Conservation (phyloP, 1,139 yeast species). For the Sugiyamaella grinbergsii region DNA sequence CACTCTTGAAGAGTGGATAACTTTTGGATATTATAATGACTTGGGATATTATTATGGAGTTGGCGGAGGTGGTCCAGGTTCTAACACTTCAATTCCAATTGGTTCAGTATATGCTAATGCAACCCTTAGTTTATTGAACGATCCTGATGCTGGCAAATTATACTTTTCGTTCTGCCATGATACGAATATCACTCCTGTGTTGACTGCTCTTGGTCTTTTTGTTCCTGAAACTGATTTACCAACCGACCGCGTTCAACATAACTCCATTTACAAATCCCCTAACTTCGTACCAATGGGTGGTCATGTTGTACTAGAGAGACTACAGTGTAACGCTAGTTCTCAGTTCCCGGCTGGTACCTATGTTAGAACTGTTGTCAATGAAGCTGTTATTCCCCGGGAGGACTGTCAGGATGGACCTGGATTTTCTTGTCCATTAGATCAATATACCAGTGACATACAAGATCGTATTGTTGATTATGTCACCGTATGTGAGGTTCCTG, state of each 20-base stretch:
- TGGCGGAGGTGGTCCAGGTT: conserved; percentile 54
- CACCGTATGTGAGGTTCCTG: conserved; percentile 34
- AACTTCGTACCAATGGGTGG: conserved; percentile 62
- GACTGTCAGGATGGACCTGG: conserved; percentile 59
- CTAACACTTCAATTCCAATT: conserved; percentile 46
- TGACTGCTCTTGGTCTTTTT: conserved; percentile 55
- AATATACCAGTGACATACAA: conserved; percentile 40
- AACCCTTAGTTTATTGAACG: conserved; percentile 46
- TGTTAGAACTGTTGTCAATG: conserved; percentile 59
- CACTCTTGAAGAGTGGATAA: conserved; percentile 56
- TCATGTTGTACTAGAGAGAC: conserved; percentile 55
- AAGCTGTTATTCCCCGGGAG: conserved; percentile 60
- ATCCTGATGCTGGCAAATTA: conserved; percentile 42
- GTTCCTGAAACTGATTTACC: conserved; percentile 41
- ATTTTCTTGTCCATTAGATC: conserved; percentile 54
- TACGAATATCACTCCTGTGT: conserved; percentile 54
- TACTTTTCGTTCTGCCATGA: conserved; percentile 61
- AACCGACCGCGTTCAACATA: conserved; percentile 44
- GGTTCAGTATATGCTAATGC: conserved; percentile 59
- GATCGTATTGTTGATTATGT: conserved; percentile 27
- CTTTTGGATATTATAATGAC: conserved; percentile 51
- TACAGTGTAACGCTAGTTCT: conserved; percentile 41
- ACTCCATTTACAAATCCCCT: conserved; percentile 49
- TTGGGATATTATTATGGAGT: conserved; percentile 54
- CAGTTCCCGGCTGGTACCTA: conserved; percentile 38